Evolutionary conservation across 2,329 filamentous ascomycete species (phyloP).

Genomic region (Stagonosporopsis rhizophila): DNA sequence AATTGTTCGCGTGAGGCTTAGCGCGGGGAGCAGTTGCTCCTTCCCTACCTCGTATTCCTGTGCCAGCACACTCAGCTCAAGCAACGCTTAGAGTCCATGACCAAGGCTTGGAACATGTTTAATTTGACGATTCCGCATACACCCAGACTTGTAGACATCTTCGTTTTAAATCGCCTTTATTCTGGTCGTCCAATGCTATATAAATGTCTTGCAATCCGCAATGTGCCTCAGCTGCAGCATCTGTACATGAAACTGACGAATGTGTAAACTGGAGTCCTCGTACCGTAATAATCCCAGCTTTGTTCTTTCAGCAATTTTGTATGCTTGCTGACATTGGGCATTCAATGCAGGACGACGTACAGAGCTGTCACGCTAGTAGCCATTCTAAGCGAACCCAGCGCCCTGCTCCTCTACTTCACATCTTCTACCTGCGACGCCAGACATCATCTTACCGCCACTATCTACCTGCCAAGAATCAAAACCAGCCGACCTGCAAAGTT

Average conservation of each 20-base stretch:
- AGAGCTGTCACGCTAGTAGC: background rate
- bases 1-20: constrained; percentile 7
- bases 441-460: background rate
- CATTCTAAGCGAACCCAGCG: background rate
- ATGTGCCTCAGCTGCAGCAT: too few species aligned
- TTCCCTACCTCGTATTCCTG: background rate
- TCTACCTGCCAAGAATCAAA: background rate
- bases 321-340: background rate
- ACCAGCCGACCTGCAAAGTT: background rate
- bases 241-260: too few species aligned
- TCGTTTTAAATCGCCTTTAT: too few species aligned
- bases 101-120: too few species aligned
- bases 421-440: background rate
- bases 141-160: too few species aligned
- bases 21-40: background rate
- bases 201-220: too few species aligned
- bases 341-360: background rate
- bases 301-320: background rate
- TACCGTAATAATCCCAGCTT: too few species aligned
- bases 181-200: too few species aligned
- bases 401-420: background rate
- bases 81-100: background rate
- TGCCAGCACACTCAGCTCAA: background rate
- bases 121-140: too few species aligned
- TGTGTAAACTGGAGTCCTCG: too few species aligned